Percentiles rank a stretch among this genome's conserved stretches.
phyloP scores from a whole-genome alignment of 257 asterid genomes.

The Eustoma russellianum region DNA sequence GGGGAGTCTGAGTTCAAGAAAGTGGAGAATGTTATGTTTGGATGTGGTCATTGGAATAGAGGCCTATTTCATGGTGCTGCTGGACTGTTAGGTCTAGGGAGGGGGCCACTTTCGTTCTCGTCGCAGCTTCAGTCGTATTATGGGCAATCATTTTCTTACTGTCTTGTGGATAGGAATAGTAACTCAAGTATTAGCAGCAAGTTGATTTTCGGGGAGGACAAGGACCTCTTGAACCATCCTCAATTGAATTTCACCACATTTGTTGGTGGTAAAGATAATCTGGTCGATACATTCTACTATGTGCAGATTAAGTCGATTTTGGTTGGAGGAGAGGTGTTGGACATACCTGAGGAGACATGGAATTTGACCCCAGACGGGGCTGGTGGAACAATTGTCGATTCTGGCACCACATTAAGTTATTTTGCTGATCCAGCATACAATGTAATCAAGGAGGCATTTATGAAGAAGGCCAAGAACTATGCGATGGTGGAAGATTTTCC shows the following conservation, averaged over 20 bases:
- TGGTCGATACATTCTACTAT: slow-evolving; percentile 72
- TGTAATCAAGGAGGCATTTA: slow-evolving; percentile 54
- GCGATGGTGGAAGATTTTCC: slow-evolving; percentile 55
- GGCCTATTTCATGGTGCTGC: slow-evolving; percentile 95
- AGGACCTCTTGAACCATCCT: slow-evolving; percentile 37
- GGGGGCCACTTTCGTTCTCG: slow-evolving; percentile 76
- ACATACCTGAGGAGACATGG: slow-evolving; percentile 62
- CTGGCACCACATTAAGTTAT: slow-evolving; percentile 79
- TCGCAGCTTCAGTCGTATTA: slow-evolving; percentile 66
- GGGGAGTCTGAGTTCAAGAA: slow-evolving; percentile 43
- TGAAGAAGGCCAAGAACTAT: slow-evolving; percentile 36
- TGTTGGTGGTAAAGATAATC: slow-evolving; percentile 40
- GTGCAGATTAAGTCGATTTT: slow-evolving; percentile 52
- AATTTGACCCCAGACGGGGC: slow-evolving; percentile 38
- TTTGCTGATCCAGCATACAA: slow-evolving; percentile 72
- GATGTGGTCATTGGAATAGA: slow-evolving; percentile 96
- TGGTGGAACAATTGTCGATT: slow-evolving; percentile 84
- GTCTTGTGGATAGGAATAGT: slow-evolving; percentile 76
- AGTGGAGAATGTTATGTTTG: slow-evolving; percentile 85
- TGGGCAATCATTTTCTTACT: slow-evolving; percentile 75
- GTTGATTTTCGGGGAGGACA: slow-evolving; percentile 76
- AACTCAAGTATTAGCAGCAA: slow-evolving; percentile 71
- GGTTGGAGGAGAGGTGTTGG: slow-evolving; percentile 60
- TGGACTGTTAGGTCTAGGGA: slow-evolving; percentile 71
- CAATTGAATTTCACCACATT: slow-evolving; percentile 59